Base-by-base conservation (phyloP, 768 basidiomycete species). In the Tremella mesenterica region DNA sequence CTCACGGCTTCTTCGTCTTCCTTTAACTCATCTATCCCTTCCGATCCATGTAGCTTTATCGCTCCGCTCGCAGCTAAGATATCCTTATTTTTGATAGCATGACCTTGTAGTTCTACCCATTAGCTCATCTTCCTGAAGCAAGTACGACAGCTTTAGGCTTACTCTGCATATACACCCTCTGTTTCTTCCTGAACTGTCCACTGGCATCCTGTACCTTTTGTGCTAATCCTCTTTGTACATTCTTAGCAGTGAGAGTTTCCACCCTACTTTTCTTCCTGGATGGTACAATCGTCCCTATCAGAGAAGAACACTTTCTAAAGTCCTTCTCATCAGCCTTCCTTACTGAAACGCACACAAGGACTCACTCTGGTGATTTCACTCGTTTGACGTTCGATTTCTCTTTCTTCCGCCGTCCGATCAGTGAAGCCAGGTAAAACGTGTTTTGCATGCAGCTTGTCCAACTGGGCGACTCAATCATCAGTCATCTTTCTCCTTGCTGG, bases 131-230 rank as follows among this genome's bases (percentile, higher is more conserved):
- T 18, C 4, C n/a, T 50, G 33, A 28, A 14, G 38, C 34, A 44
- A 14, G 23, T 20, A 33, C 23, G 31, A 45, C 1, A 18, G 48
- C 9, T 43, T 38, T 21, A 50, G 25, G 80, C 92, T 75, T 71
- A 93, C 95, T 92, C 76, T 95, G 86, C 86, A 99, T 86, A 74
- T 96, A 97, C 28, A 93, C 86, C 55, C 89, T 84, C 75, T 99
- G 95, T 77, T 93, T 97, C 79, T 95, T 96, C 58, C 95, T 82
- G 71, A 99, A 96, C 12, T 83, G 78, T 20, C 85, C 85, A 64
- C 89, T 92, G 48, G 91, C 78, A 63, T 90, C 88, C 76, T 97
- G 95, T 12, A 96, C 82, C 73, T 90, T 90, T 31, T 87, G 89
- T n/a, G 95, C 95, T 49, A 99, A 81, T 20, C 84, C 91, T 36